phyloP scores from a whole-genome alignment of 2,329 filamentous ascomycete species.

The Aspergillus amoenus region DNA sequence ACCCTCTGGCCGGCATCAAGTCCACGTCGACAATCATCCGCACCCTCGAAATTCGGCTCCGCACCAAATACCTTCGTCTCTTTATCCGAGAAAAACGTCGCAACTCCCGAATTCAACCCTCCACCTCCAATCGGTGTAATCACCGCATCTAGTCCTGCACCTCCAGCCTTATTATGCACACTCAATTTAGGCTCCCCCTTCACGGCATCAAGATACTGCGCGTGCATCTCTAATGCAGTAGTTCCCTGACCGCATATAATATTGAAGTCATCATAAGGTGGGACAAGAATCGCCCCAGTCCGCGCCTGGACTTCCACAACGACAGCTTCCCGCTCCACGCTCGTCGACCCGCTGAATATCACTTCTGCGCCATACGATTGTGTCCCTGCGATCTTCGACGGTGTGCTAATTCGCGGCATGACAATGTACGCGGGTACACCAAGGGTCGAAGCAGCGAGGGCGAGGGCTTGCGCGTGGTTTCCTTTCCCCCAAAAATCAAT shows the following conservation, averaged over 20 bases:
- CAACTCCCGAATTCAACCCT: constrained; percentile 80
- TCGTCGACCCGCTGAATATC: constrained; percentile 78
- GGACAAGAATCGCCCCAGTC: constrained; percentile 77
- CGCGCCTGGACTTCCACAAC: constrained; percentile 66
- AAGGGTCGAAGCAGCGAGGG: constrained; percentile 75
- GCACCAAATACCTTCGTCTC: constrained; percentile 78
- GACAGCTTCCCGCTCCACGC: constrained; percentile 75
- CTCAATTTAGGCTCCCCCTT: constrained; percentile 26
- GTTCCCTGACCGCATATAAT: constrained; percentile 96
- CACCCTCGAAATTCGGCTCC: constrained; percentile 79
- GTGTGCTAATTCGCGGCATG: constrained; percentile 82
- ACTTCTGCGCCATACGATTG: constrained; percentile 73
- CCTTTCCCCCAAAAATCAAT: constrained; percentile 53
- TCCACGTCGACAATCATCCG: constrained; percentile 76
- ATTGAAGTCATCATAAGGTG: constrained; percentile 89
- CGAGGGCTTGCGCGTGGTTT: constrained; percentile 91
- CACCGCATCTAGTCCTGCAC: constrained; percentile 60
- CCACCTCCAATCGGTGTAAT: constrained; percentile 85
- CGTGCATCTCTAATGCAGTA: constrained; percentile 75
- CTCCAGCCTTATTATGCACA: constrained; percentile 21
- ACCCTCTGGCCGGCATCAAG: constrained; percentile 65
- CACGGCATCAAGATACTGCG: constrained; percentile 64
- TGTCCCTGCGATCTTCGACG: constrained; percentile 85
- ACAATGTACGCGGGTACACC: constrained; percentile 80
- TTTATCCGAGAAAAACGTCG: constrained; percentile 69